Conservation (phyloP, 257 asterid species). For the Schizonepeta tenuifolia region DNA sequence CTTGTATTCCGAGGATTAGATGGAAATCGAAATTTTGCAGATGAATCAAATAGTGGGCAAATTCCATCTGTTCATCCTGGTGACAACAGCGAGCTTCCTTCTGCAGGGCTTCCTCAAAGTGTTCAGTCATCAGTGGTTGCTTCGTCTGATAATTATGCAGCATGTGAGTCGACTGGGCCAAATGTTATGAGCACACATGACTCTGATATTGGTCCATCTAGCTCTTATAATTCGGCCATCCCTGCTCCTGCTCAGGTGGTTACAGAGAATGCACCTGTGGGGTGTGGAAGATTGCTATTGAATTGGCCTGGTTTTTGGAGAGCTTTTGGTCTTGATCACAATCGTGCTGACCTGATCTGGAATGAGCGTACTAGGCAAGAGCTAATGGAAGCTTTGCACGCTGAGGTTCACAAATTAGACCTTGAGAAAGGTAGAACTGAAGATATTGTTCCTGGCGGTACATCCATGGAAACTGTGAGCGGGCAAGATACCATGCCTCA, state of each 20-base stretch:
- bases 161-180: conserved; percentile 52
- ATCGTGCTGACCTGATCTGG: conserved; percentile 98
- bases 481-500: conserved; percentile 75
- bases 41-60: conserved; percentile 52
- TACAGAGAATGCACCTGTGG: conserved; percentile 80
- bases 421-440: conserved; percentile 95
- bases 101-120: conserved; percentile 48
- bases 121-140: conserved; percentile 48
- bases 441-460: conserved; percentile 88
- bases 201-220: conserved; percentile 52
- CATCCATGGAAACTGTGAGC: conserved; percentile 53
- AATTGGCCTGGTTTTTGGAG: conserved; percentile 99
- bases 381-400: conserved; percentile 87
- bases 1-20: conserved; percentile 52
- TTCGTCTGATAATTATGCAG: conserved; percentile 50
- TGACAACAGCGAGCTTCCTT: conserved; percentile 50
- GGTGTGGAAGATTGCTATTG: conserved; percentile 93
- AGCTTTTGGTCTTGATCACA: conserved; percentile 93
- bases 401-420: conserved; percentile 95
- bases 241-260: conserved; percentile 99
- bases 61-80: conserved; percentile 46
- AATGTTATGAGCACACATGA: conserved; percentile 48
- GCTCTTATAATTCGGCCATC: conserved; percentile 57
- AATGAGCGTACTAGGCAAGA: conserved; percentile 99
- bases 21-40: conserved; percentile 49